Conservation (phyloP, 1,139 yeast species). For the Diutina rugosa region DNA sequence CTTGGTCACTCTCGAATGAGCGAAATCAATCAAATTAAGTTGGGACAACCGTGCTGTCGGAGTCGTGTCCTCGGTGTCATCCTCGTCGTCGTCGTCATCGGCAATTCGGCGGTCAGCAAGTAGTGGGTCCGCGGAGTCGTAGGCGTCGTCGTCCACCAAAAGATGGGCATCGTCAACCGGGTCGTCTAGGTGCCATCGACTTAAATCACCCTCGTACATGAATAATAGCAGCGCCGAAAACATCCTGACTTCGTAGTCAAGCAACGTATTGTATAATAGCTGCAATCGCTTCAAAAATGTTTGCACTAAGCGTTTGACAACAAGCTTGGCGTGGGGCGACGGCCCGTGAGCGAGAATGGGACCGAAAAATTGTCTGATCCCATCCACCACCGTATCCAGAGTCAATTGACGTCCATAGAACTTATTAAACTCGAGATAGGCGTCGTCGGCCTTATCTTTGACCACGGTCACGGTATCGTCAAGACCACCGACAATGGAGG, state of each 20-base stretch:
- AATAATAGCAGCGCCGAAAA: conserved; percentile 67
- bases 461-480: conserved; percentile 5
- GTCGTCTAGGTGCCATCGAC: conserved; percentile 24
- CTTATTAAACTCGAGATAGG: conserved; percentile 45
- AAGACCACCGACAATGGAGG: conserved; percentile 3
- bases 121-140: conserved; percentile 25
- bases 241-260: conserved; percentile 51
- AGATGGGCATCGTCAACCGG: conserved; percentile 8
- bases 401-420: conserved; percentile 54
- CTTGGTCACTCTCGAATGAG: conserved; percentile 59
- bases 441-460: not conserved
- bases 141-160: conserved; percentile 9
- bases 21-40: conserved; percentile 73
- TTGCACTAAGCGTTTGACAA: conserved; percentile 10
- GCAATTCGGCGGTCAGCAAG: conserved; percentile 18
- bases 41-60: conserved; percentile 29
- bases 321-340: conserved; percentile 9
- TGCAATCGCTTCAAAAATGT: conserved; percentile 47
- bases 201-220: conserved; percentile 55
- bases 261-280: conserved; percentile 48
- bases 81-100: conserved; percentile 12
- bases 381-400: conserved; percentile 27
- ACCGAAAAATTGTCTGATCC: conserved; percentile 40
- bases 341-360: conserved; percentile 6
- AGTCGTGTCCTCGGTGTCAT: conserved; percentile 10